Evolutionary conservation across 1,139 yeast species (phyloP), one percentile per base, ranked within the genome.

Genomic region (Hanseniaspora gamundiae): DNA sequence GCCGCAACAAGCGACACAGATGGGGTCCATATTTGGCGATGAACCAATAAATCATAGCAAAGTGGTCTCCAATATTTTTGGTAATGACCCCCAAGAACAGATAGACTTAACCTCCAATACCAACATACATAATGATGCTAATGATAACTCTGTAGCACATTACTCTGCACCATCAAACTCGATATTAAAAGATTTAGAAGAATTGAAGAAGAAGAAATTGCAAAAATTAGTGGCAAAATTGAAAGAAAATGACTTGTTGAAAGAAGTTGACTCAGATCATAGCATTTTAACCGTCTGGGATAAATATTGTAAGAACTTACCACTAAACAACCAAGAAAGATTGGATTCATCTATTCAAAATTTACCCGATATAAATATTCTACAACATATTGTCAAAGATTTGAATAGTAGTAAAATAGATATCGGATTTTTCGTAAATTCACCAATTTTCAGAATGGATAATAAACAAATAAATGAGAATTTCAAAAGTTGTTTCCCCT

Each of bases 361-460:
- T 27, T 48, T 59, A 29, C 64, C 64, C 13, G 46, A 44, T 24
- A 10, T 44, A 11, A 40, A 14, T 26, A 3, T 44, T 2, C 14
- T 44, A 30, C 49, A 53, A 21, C 54, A 57, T 40, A 59, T 61
- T 14, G 41, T 59, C 21, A 50, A 50, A 38, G 60, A 59, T 49
- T 56, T 60, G 39, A 58, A 54, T 22, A 19, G 40, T 9, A 14
- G 40, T 4, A 44, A 44, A 30, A 16, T 44, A 4, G 39, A 40
- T n/a, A 16, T 39, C 13, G 3, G 17, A 4, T 41, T 35, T 45
- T 46, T 60, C 19, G 44, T 57, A 35, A 59, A 58, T 44, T 49
- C 55, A 6, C 57, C 60, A 28, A 49, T 54, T 42, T 41, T 60
- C 31, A 55, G 55, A 42, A 45, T 59, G 24, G 55, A 53, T 42